A percentile compares a stretch with the other conserved stretches of the same genome.
Evolutionary conservation across 768 basidiomycete species (phyloP).

Genomic region (Boletus coccyginus): DNA sequence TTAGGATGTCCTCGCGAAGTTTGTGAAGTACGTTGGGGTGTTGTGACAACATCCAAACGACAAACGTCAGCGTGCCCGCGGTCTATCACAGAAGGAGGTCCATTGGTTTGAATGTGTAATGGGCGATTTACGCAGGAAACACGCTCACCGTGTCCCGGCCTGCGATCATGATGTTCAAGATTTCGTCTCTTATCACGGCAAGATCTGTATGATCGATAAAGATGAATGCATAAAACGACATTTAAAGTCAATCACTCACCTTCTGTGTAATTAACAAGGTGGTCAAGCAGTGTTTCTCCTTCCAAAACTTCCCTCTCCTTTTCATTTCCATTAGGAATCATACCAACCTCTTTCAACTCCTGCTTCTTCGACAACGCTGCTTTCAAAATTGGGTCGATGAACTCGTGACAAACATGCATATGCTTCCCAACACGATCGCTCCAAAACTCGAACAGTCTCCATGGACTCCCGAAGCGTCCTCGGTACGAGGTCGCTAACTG

Average conservation of each 20-base stretch:
- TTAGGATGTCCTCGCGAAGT: slow-evolving; percentile 32
- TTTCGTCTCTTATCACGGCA: slow-evolving; percentile 34
- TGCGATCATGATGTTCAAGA: slow-evolving; percentile 37
- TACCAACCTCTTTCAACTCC: slow-evolving; percentile 16
- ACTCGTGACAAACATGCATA: slow-evolving; percentile 48
- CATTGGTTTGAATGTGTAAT: too few relatives aligned
- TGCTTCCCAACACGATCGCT: slow-evolving; percentile 43
- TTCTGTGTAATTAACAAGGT: slow-evolving; percentile 30
- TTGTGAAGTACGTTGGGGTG: slow-evolving; percentile 30
- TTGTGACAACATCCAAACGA: slow-evolving; percentile 27
- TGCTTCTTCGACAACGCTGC: slow-evolving; percentile 42
- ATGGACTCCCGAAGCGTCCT: slow-evolving; percentile 39
- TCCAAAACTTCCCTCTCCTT: slow-evolving; percentile 14
- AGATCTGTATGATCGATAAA: slow-evolving; percentile 21
- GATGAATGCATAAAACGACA: background rate
- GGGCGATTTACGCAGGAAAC: background rate
- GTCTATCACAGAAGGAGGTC: slow-evolving; percentile 20
- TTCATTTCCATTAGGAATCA: background rate
- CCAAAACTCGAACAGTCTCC: slow-evolving; percentile 55
- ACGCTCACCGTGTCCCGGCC: slow-evolving; percentile 32
- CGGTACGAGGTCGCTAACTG: slow-evolving; percentile 43
- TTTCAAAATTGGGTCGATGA: slow-evolving; percentile 52
- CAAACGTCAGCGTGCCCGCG: slow-evolving; percentile 29
- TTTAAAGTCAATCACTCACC: slow-evolving; percentile 7
- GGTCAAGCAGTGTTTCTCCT: slow-evolving; percentile 30